phyloP scores from a whole-genome alignment of 139 green algal species.

The Picochlorum sp. region DNA sequence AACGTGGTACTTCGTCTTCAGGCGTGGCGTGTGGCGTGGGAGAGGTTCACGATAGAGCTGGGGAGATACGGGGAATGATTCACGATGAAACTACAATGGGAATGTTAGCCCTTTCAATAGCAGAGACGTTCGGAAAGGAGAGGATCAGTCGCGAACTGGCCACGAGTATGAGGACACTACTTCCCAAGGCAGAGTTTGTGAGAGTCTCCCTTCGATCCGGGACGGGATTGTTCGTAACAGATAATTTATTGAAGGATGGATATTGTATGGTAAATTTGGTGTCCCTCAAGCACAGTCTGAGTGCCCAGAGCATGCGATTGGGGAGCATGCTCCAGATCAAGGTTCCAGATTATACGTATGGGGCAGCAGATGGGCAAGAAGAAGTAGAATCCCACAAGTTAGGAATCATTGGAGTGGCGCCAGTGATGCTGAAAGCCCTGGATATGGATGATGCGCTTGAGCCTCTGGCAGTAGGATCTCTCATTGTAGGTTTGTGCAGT shows the following conservation, averaged over 20 bases:
- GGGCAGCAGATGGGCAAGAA: not conserved
- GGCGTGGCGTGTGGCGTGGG: too few species aligned
- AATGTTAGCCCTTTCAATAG: not conserved
- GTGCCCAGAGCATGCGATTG: conserved; percentile 10
- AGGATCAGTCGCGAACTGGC: not conserved
- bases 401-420: conserved; percentile 8
- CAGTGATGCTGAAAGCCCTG: not conserved
- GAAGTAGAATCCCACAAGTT: not conserved
- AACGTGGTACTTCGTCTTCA: too few species aligned
- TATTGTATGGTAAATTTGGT: conserved; percentile 6
- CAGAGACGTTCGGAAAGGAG: conserved; percentile 9
- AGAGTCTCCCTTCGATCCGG: conserved; percentile 19
- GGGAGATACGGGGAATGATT: not conserved
- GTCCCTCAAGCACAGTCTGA: conserved; percentile 16
- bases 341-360: not conserved
- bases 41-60: not conserved
- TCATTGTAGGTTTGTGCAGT: conserved; percentile 12
- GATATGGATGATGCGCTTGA: not conserved
- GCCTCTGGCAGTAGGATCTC: conserved; percentile 15
- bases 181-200: conserved; percentile 2
- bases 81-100: not conserved
- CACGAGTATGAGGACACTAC: not conserved
- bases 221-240: conserved; percentile 21
- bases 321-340: not conserved
- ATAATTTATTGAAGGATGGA: conserved; percentile 14